Conservation (phyloP, 1,139 yeast species). For the Candida pseudoviswanathii region DNA sequence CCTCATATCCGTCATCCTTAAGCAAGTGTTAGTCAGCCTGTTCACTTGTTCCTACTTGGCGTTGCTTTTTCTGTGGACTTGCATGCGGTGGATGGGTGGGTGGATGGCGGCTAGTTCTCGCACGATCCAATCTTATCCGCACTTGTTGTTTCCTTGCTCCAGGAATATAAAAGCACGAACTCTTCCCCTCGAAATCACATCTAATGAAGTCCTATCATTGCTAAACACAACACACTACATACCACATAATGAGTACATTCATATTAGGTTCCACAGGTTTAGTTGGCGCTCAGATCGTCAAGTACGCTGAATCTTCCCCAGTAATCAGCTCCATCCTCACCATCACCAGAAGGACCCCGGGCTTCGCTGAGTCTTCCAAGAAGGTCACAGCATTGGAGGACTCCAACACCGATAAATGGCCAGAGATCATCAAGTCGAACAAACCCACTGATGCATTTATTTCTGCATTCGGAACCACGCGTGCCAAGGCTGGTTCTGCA, state of each 20-base stretch:
- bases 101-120: no score
- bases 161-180: no score
- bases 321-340: conserved; percentile 40
- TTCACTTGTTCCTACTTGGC: no score
- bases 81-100: no score
- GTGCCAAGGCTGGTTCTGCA: conserved; percentile 67
- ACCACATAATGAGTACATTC: conserved; percentile 25
- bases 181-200: no score
- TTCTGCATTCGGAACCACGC: conserved; percentile 77
- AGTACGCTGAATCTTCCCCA: conserved; percentile 32
- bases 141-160: no score
- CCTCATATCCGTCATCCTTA: no score
- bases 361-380: conserved; percentile 13
- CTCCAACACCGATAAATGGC: conserved; percentile 46
- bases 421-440: conserved; percentile 21
- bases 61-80: no score
- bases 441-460: conserved; percentile 36
- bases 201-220: background rate
- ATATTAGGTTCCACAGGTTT: conserved; percentile 67
- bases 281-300: conserved; percentile 53
- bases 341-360: conserved; percentile 44
- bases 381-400: conserved; percentile 14
- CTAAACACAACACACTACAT: background rate
- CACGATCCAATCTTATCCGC: no score
- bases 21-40: no score